Percentiles rank a stretch among this genome's conserved stretches.
Evolutionary conservation across 768 basidiomycete genomes (phyloP).

Genomic region (Serendipita vermifera): DNA sequence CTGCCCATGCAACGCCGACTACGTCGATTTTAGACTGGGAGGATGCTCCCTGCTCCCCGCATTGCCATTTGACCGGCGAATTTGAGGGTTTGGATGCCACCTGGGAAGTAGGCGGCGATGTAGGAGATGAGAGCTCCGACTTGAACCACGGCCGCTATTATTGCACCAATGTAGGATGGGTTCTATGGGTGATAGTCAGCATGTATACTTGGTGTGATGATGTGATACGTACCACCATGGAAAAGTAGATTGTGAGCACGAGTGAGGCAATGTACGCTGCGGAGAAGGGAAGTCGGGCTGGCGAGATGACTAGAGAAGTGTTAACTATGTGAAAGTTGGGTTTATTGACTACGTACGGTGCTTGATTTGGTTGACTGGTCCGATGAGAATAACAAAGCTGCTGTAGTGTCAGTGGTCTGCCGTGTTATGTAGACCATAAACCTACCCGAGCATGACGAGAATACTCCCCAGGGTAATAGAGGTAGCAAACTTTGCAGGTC

Average conservation of each 20-base stretch:
- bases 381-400: slow-evolving; percentile 36
- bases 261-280: slow-evolving; percentile 71
- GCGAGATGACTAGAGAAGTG: slow-evolving; percentile 13
- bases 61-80: slow-evolving; percentile 70
- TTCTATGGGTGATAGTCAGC: slow-evolving; percentile 30
- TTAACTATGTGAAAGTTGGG: neutral
- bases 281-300: slow-evolving; percentile 31
- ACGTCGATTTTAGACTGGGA: slow-evolving; percentile 47
- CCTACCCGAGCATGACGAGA: slow-evolving; percentile 92
- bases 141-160: slow-evolving; percentile 74
- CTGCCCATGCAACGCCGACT: neutral
- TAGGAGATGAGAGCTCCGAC: slow-evolving; percentile 78
- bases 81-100: slow-evolving; percentile 59
- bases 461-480: slow-evolving; percentile 81
- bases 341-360: slow-evolving; percentile 33
- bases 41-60: slow-evolving; percentile 67
- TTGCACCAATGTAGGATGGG: slow-evolving; percentile 74
- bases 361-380: slow-evolving; percentile 84
- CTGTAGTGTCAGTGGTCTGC: neutral
- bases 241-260: slow-evolving; percentile 80
- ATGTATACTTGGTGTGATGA: neutral
- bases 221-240: slow-evolving; percentile 56
- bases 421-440: neutral
- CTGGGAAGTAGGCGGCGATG: slow-evolving; percentile 91
- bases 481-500: slow-evolving; percentile 83